These are phyloP conservation scores for Psidium friedrichsthalianum DNA, from an alignment of 345 rosid species.

Conservation along the genomic window DNA sequence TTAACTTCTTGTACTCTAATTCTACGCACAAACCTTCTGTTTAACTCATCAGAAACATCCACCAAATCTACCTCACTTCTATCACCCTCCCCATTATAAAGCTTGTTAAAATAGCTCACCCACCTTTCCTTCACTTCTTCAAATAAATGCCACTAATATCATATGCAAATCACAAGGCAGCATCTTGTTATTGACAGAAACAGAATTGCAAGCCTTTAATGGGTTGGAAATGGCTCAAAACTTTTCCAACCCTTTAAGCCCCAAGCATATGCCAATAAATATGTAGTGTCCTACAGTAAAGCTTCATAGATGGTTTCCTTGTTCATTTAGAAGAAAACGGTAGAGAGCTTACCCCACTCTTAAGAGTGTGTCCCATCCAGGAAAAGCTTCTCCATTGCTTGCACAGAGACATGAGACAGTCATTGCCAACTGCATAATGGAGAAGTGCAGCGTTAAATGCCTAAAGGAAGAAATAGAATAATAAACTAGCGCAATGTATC, in stretches of 20 bases:
- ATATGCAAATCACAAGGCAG: not conserved
- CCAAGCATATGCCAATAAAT: not conserved
- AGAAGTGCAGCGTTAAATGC: not conserved
- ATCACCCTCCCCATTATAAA: too few species aligned
- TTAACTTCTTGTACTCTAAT: too few species aligned
- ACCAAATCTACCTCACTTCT: too few species aligned
- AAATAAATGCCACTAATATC: not conserved
- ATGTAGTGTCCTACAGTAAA: not conserved
- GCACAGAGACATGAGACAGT: conserved; percentile 58
- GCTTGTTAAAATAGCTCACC: too few species aligned
- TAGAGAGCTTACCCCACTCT: conserved; percentile 48
- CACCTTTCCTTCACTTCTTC: too few species aligned
- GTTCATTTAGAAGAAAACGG: not conserved
- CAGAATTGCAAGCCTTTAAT: not conserved
- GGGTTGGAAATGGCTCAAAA: not conserved
- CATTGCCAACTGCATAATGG: conserved; percentile 42
- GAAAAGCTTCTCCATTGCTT: conserved; percentile 74
- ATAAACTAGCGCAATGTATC: not conserved
- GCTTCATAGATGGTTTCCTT: not conserved
- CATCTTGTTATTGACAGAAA: not conserved
- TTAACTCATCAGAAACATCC: too few species aligned
- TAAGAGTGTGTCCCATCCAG: conserved; percentile 86
- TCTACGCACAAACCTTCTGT: too few species aligned
- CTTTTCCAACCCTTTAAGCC: not conserved
- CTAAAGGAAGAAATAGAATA: not conserved